Conservation (phyloP, 192 early-diverging fungal genomes). For the Entomortierella beljakovae region DNA sequence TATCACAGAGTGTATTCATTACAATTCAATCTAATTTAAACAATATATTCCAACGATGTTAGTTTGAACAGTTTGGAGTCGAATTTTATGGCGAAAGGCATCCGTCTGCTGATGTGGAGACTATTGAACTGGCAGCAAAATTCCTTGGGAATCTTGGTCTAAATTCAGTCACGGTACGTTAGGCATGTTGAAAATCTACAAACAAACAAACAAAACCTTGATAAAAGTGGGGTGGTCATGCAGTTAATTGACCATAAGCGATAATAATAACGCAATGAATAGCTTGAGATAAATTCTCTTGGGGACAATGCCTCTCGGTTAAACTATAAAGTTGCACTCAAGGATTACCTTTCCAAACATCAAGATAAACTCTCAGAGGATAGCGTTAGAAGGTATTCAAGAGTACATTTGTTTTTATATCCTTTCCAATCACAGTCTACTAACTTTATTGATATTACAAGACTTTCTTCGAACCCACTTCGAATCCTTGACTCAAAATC, state of each 20-base stretch:
- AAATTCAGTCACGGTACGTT: conserved; percentile 22
- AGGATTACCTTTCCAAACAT: conserved; percentile 57
- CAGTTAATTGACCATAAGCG: too few relatives aligned
- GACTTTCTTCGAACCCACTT: conserved; percentile 69
- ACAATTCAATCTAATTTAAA: too few relatives aligned
- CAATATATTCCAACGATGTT: too few relatives aligned
- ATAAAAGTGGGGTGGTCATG: too few relatives aligned
- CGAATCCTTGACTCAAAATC: conserved; percentile 74
- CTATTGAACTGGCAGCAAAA: conserved; percentile 62
- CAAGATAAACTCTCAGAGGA: conserved; percentile 58
- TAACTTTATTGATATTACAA: conserved; percentile 4
- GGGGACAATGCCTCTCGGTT: conserved; percentile 54
- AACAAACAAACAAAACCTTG: not conserved
- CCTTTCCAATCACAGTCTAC: not conserved
- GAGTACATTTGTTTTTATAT: not conserved
- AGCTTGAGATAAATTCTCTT: conserved; percentile 60
- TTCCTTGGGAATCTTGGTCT: conserved; percentile 59
- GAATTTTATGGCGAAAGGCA: conserved; percentile 66
- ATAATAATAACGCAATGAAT: too few relatives aligned
- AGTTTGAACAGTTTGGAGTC: conserved; percentile 81
- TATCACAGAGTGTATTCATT: too few relatives aligned
- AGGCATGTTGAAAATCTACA: not conserved
- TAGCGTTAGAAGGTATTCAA: conserved; percentile 59
- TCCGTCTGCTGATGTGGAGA: conserved; percentile 69
- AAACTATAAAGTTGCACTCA: conserved; percentile 58